A percentile compares a stretch with the other conserved stretches of the same genome.
phyloP scores from a whole-genome alignment of 176 grass and related monocot genomes.

The Alloteropsis semialata region DNA sequence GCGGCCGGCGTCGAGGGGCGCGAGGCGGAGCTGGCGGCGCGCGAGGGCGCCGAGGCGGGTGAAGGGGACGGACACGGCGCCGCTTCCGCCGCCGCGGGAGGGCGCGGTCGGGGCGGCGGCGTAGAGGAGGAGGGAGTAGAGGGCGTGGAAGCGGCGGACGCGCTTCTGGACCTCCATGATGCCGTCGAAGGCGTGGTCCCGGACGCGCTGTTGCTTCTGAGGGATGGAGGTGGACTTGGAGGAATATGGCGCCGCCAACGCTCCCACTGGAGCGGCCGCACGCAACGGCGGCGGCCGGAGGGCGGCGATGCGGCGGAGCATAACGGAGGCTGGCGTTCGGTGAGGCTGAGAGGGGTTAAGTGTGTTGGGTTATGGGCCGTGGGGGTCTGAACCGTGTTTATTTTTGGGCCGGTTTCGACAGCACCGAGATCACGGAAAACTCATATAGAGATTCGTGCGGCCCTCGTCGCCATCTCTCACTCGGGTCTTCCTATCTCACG shows the following conservation, averaged over 20 bases:
- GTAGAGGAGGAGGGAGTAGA: conserved; percentile 61
- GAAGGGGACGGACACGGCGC: conserved; percentile 46
- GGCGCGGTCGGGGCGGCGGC: conserved; percentile 32
- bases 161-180: conserved; percentile 93
- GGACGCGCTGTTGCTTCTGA: conserved; percentile 71
- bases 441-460: too few species aligned
- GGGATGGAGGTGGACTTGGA: conserved; percentile 87
- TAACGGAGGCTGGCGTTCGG: not conserved
- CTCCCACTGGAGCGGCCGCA: not conserved
- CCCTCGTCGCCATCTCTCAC: too few species aligned
- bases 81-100: conserved; percentile 14
- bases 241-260: not conserved
- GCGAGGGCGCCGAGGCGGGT: conserved; percentile 55
- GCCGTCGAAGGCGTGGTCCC: conserved; percentile 79
- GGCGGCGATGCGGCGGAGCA: conserved; percentile 45
- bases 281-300: not conserved
- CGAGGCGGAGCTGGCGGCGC: conserved; percentile 64
- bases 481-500: too few species aligned
- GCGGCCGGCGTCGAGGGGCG: conserved; percentile 46
- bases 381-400: too few species aligned
- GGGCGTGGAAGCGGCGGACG: conserved; percentile 53
- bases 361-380: conserved; percentile 8
- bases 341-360: not conserved
- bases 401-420: not conserved
- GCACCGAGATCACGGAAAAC: too few species aligned